Percentiles rank a stretch among this genome's conserved stretches.
These are phyloP conservation scores for Claviceps spartinae DNA, from an alignment of 2,329 filamentous ascomycete genomes.

Conservation along the genomic window DNA sequence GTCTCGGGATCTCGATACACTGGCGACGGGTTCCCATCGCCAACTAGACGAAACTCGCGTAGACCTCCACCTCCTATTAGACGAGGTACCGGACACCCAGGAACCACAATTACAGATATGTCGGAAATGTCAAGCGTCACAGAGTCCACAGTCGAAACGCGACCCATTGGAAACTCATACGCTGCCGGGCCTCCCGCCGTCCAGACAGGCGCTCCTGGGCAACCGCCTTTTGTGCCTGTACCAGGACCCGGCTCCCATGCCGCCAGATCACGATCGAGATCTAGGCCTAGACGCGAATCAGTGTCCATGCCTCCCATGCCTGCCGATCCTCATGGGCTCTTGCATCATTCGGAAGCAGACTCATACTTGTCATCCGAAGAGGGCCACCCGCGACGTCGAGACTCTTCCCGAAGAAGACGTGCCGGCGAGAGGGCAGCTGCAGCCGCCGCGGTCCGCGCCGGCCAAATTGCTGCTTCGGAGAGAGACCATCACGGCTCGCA, in stretches of 20 bases:
- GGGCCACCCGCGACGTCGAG: conserved; percentile 26
- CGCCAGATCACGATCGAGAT: conserved; percentile 24
- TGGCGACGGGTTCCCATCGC: conserved; percentile 48
- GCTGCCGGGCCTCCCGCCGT: conserved; percentile 8
- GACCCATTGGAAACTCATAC: conserved; percentile 15
- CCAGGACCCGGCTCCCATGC: conserved; percentile 13
- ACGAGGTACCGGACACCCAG: conserved; percentile 17
- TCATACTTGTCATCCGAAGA: conserved; percentile 16
- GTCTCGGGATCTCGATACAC: conserved; percentile 52
- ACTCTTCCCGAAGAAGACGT: conserved; percentile 32
- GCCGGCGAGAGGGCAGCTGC: conserved; percentile 33
- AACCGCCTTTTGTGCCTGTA: conserved; percentile 7
- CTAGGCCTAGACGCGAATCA: conserved; percentile 23
- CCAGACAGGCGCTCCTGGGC: conserved; percentile 12
- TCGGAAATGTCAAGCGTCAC: conserved; percentile 21
- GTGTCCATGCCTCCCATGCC: conserved; percentile 43
- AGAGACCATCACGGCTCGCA: conserved; percentile 27
- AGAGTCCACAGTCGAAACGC: conserved; percentile 21
- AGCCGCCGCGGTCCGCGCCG: conserved; percentile 33
- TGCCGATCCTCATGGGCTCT: conserved; percentile 32
- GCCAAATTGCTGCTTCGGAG: conserved; percentile 28
- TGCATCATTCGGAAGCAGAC: conserved; percentile 17
- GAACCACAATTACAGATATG: conserved; percentile 15
- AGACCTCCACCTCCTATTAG: conserved; percentile 17
- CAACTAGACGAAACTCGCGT: conserved; percentile 25